phyloP scores from a whole-genome alignment of 2,329 filamentous ascomycete genomes.

The Hypoxylon sp. region DNA sequence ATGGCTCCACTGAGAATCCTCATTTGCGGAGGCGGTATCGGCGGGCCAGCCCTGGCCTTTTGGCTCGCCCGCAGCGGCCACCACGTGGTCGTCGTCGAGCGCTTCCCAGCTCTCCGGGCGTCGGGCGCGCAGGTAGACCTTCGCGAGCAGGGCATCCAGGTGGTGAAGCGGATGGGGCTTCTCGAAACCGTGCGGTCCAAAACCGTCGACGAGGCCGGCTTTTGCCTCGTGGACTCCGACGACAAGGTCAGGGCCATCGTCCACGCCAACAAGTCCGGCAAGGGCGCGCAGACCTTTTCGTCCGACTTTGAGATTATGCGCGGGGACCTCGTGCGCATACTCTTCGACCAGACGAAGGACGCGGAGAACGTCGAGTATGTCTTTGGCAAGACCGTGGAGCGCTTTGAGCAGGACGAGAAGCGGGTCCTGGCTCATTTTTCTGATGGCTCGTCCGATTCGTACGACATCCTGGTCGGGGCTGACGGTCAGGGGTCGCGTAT shows the following conservation, averaged over 20 bases:
- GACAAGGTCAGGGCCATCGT: conserved; percentile 50
- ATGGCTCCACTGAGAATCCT: conserved; percentile 56
- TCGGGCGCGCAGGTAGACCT: conserved; percentile 64
- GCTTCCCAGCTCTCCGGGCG: conserved; percentile 56
- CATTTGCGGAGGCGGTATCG: conserved; percentile 58
- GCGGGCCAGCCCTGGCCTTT: conserved; percentile 60
- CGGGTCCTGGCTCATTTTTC: conserved; percentile 57
- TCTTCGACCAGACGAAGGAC: conserved; percentile 45
- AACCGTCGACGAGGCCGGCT: conserved; percentile 59
- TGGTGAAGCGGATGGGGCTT: conserved; percentile 59
- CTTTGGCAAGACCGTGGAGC: conserved; percentile 50
- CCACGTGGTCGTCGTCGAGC: conserved; percentile 62
- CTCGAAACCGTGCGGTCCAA: conserved; percentile 55
- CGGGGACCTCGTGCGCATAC: conserved; percentile 55
- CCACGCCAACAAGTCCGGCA: conserved; percentile 50
- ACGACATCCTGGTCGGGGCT: conserved; percentile 68
- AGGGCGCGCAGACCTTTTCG: conserved; percentile 53
- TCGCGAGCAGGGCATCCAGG: conserved; percentile 58
- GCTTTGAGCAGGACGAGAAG: conserved; percentile 50
- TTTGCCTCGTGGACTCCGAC: conserved; percentile 56
- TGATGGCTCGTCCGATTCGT: conserved; percentile 60
- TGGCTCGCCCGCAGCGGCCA: conserved; percentile 55
- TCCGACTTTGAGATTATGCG: conserved; percentile 58
- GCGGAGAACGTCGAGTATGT: conserved; percentile 46
- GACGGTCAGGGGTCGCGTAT: conserved; percentile 68